Percentiles rank a stretch among this genome's conserved stretches.
Evolutionary conservation across 352 stramenopile species (phyloP).

Genomic region (Phytophthora nicotianae): DNA sequence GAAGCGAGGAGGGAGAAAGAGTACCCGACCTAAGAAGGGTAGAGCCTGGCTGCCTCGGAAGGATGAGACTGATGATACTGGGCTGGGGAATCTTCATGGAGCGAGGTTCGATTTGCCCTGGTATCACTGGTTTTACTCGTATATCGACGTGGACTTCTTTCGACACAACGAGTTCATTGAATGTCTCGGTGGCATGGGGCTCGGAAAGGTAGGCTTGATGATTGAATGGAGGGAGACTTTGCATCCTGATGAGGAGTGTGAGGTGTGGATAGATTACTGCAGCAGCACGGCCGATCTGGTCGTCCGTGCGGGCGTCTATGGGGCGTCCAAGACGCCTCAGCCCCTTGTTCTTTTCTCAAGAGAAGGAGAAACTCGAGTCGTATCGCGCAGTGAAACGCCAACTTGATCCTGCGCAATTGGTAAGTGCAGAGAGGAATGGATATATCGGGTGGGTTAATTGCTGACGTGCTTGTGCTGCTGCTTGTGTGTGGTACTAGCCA

Average conservation of each 20-base stretch:
- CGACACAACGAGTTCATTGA: constrained; percentile 79
- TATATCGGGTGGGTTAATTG: not conserved
- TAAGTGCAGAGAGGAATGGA: constrained; percentile 1
- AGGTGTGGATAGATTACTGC: constrained; percentile 40
- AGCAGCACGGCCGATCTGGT: constrained; percentile 72
- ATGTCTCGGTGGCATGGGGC: constrained; percentile 67
- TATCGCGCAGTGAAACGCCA: constrained; percentile 54
- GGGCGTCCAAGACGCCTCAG: constrained; percentile 73
- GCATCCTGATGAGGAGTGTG: not conserved
- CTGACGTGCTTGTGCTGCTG: constrained; percentile 1
- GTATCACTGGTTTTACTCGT: constrained; percentile 77
- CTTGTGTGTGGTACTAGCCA: constrained; percentile 19
- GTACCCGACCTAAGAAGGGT: not conserved
- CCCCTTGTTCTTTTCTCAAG: constrained; percentile 62
- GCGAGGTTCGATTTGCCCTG: constrained; percentile 62
- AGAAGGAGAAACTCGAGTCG: constrained; percentile 70
- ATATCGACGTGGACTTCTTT: constrained; percentile 72
- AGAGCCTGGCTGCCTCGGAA: constrained; percentile 23
- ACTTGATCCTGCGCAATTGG: constrained; percentile 18
- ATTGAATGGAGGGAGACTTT: not conserved
- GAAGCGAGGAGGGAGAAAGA: constrained; percentile 19
- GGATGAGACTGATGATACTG: constrained; percentile 8
- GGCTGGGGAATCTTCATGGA: constrained; percentile 20
- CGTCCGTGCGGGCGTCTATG: constrained; percentile 78
- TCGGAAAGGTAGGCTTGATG: constrained; percentile 48